These are phyloP conservation scores for Candida dendrica DNA, from an alignment of 805 yeast species.

Conservation along the genomic window DNA sequence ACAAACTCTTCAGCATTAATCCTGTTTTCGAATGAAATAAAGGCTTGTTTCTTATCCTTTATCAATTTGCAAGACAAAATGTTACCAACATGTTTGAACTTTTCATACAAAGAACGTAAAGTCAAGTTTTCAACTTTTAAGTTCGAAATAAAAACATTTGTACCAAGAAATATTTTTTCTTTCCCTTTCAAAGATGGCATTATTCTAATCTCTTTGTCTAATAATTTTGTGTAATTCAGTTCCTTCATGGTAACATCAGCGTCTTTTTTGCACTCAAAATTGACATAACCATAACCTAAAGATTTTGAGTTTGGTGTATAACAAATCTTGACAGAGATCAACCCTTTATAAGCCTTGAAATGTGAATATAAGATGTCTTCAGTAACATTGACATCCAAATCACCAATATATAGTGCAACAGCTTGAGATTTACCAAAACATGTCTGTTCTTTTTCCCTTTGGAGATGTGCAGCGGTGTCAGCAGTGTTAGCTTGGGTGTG, in stretches of 20 bases:
- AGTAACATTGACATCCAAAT: slow-evolving; percentile 40
- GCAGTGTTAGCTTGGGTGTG: slow-evolving; percentile 5
- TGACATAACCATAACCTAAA: slow-evolving; percentile 69
- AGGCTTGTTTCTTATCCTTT: slow-evolving; percentile 31
- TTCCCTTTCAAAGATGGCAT: slow-evolving; percentile 49
- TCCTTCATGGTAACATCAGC: slow-evolving; percentile 52
- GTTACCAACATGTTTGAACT: slow-evolving; percentile 40
- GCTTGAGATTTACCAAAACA: neutral
- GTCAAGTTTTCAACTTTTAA: slow-evolving; percentile 27
- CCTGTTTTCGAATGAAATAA: slow-evolving; percentile 28
- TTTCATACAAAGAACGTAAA: slow-evolving; percentile 40
- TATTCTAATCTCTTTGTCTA: slow-evolving; percentile 40
- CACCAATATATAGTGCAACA: slow-evolving; percentile 54
- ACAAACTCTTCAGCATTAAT: slow-evolving; percentile 29
- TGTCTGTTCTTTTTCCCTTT: neutral
- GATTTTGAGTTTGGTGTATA: slow-evolving; percentile 48
- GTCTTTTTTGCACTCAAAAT: slow-evolving; percentile 41
- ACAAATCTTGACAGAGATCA: slow-evolving; percentile 56
- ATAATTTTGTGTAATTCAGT: slow-evolving; percentile 40
- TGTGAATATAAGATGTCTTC: slow-evolving; percentile 39
- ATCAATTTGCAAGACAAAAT: slow-evolving; percentile 35
- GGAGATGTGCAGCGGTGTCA: no score
- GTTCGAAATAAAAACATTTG: slow-evolving; percentile 44
- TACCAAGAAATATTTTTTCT: slow-evolving; percentile 32
- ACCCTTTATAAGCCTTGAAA: slow-evolving; percentile 37